Evolutionary conservation across 192 early-diverging fungal genomes (phyloP).

Genomic region (Linnemannia exigua): DNA sequence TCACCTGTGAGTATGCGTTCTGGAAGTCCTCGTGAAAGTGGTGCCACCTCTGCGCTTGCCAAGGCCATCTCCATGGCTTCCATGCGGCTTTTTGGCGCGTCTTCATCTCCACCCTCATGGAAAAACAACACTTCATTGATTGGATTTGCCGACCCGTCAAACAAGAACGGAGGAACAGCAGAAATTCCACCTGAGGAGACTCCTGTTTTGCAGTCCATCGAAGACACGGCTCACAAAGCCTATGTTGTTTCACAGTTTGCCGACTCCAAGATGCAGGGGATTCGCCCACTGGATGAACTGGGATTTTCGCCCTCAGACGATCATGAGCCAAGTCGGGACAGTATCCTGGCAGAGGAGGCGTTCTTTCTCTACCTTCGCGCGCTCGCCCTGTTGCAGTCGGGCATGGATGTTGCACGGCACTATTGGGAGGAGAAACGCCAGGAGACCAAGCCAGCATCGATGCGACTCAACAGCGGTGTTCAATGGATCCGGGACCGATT

Average conservation of each 20-base stretch:
- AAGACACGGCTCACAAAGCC: constrained; percentile 79
- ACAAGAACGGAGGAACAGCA: neutral
- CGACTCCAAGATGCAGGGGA: constrained; percentile 68
- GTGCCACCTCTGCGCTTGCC: constrained; percentile 63
- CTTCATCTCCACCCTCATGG: constrained; percentile 64
- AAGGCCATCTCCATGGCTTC: constrained; percentile 69
- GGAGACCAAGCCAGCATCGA: constrained; percentile 56
- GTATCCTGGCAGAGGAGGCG: constrained; percentile 74
- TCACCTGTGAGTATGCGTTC: constrained; percentile 43
- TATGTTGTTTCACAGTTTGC: constrained; percentile 77
- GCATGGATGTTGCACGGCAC: constrained; percentile 67
- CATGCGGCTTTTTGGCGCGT: constrained; percentile 66
- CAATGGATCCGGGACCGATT: constrained; percentile 94
- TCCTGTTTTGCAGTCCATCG: constrained; percentile 71
- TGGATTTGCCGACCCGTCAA: constrained; percentile 36
- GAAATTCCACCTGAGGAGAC: constrained; percentile 57
- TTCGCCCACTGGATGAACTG: constrained; percentile 57
- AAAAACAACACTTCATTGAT: constrained; percentile 44
- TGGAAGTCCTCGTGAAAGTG: constrained; percentile 46
- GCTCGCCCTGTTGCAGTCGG: constrained; percentile 72
- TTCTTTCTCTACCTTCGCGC: constrained; percentile 79
- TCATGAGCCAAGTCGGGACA: constrained; percentile 48
- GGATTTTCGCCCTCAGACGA: constrained; percentile 43
- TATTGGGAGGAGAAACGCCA: constrained; percentile 67
- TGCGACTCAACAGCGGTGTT: constrained; percentile 68